Evolutionary conservation across 1,284 basidiomycete species (phyloP).

Genomic region (Athelia psychrophila): DNA sequence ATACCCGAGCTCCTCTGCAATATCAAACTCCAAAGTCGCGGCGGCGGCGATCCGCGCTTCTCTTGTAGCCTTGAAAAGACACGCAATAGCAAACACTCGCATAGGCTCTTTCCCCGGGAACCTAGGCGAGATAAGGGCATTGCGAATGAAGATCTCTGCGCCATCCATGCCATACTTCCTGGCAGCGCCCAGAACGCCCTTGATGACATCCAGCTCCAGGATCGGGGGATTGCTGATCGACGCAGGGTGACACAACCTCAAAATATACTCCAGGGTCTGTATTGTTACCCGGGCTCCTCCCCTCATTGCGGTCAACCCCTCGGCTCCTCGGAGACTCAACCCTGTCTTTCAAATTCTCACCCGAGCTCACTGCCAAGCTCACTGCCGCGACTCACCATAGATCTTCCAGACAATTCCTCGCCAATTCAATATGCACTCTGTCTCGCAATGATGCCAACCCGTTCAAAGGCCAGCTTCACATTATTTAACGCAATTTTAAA

Average conservation of each 20-base stretch:
- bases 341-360: too few relatives aligned
- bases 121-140: neutral
- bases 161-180: neutral
- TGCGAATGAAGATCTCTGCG: neutral
- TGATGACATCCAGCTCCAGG: neutral
- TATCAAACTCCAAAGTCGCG: constrained; percentile 9
- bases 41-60: constrained; percentile 20
- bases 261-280: constrained; percentile 7
- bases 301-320: too few relatives aligned
- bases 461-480: too few relatives aligned
- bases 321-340: too few relatives aligned
- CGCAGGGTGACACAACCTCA: neutral
- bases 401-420: too few relatives aligned
- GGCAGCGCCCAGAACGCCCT: neutral
- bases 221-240: constrained; percentile 6
- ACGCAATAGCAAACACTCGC: constrained; percentile 33
- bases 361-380: too few relatives aligned
- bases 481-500: too few relatives aligned
- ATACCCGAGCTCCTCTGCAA: constrained; percentile 13
- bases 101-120: constrained; percentile 27
- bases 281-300: too few relatives aligned
- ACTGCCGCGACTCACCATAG: too few relatives aligned
- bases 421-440: too few relatives aligned
- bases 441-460: too few relatives aligned
- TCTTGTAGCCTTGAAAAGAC: constrained; percentile 20